Conservation (phyloP, 1,139 yeast species). For the Sporopachydermia cereana region DNA sequence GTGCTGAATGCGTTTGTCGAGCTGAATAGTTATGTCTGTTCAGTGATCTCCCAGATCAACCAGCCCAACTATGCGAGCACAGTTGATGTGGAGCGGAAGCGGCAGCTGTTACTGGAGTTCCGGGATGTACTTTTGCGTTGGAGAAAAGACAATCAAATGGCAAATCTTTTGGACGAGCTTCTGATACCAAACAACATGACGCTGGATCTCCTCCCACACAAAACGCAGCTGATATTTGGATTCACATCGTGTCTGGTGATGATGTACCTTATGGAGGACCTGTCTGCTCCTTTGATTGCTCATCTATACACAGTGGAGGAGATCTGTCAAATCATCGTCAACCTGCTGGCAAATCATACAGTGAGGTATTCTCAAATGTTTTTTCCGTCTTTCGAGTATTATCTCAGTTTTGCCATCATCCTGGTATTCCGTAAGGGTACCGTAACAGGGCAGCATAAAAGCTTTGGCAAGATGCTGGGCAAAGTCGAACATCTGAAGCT, state of each 20-base stretch:
- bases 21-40: not conserved
- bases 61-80: not conserved
- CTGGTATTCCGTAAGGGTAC: constrained; percentile 3
- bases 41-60: not conserved
- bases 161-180: not conserved
- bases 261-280: not conserved
- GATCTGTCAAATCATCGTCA: not conserved
- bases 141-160: not conserved
- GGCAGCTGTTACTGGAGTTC: not conserved
- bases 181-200: not conserved
- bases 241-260: not conserved
- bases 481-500: not conserved
- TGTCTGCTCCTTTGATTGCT: not conserved
- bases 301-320: constrained; percentile 4
- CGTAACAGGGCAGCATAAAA: not conserved
- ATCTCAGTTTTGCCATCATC: not conserved
- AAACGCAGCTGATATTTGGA: not conserved
- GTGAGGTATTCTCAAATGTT: not conserved
- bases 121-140: not conserved
- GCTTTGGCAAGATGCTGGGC: not conserved
- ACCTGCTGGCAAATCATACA: not conserved
- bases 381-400: constrained; percentile 3
- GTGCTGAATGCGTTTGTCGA: not conserved
- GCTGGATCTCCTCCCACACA: not conserved
- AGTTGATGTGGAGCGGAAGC: not conserved